Conservation (phyloP, 2,329 filamentous ascomycete species). For the Penicillium decumbens region DNA sequence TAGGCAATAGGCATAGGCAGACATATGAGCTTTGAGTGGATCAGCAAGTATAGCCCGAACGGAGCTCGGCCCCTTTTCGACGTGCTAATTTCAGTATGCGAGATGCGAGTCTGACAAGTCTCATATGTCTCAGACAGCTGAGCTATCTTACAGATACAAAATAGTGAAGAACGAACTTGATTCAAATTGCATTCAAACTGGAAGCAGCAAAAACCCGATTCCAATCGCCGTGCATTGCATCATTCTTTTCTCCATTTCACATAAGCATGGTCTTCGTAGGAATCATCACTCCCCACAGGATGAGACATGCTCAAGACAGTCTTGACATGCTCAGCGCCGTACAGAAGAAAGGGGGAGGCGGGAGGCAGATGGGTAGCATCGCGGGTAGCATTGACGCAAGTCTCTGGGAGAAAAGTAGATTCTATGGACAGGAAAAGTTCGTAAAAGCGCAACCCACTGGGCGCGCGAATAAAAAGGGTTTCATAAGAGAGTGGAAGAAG, state of each 20-base stretch:
- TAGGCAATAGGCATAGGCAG: neutral
- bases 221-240: neutral
- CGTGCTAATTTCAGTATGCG: neutral
- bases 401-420: slow-evolving; percentile 11
- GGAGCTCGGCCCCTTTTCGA: neutral
- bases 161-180: neutral
- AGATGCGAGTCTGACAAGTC: neutral
- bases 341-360: neutral
- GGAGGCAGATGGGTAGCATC: slow-evolving; percentile 7
- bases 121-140: neutral
- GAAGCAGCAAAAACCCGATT: neutral
- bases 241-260: neutral
- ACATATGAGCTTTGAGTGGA: neutral
- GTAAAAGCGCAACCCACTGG: slow-evolving; percentile 17
- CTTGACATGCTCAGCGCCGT: neutral
- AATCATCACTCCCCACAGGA: neutral
- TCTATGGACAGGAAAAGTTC: slow-evolving; percentile 17
- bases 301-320: neutral
- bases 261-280: slow-evolving; percentile 1
- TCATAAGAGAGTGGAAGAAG: slow-evolving; percentile 18
- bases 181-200: neutral
- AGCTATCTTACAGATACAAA: neutral
- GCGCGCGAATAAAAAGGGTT: slow-evolving; percentile 12
- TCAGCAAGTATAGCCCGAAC: neutral
- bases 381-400: slow-evolving; percentile 22